Conservation (phyloP, 148 eudicot species). For the Camellia lanceoleosa region DNA sequence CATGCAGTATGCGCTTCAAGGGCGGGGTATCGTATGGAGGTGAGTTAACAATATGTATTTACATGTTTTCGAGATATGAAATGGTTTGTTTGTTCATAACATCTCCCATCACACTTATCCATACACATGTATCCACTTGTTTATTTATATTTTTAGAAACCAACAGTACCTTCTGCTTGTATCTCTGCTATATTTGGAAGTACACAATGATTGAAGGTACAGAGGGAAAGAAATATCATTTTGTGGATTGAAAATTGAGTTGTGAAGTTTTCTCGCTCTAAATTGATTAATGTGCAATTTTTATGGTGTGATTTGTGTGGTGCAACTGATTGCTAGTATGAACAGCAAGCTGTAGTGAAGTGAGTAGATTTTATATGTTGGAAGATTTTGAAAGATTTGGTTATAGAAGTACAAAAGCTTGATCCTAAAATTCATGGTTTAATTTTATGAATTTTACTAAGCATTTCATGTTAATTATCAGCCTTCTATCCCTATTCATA, state of each 20-base stretch:
- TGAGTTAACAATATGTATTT: conserved; percentile 20
- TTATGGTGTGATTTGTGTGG: background rate
- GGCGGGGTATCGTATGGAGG: conserved; percentile 99
- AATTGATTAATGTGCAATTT: background rate
- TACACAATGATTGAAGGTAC: background rate
- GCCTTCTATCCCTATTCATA: too few relatives aligned
- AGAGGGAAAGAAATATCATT: background rate
- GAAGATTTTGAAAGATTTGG: too few relatives aligned
- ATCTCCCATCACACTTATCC: background rate
- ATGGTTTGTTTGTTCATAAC: background rate
- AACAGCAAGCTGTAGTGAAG: background rate
- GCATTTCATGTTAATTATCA: background rate
- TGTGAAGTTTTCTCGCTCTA: background rate
- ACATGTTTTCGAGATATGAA: background rate
- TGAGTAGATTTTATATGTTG: background rate
- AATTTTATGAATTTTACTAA: too few relatives aligned
- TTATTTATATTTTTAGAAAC: background rate
- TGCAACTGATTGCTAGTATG: background rate
- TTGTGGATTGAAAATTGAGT: background rate
- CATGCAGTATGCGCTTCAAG: conserved; percentile 99
- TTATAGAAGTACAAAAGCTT: too few relatives aligned
- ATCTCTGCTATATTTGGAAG: background rate
- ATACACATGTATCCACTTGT: background rate
- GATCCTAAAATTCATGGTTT: too few relatives aligned
- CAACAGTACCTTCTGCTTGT: background rate